Evolutionary conservation across 371 early-diverging fungal species (phyloP).

Genomic region (Batrachochytrium dendrobatidis): DNA sequence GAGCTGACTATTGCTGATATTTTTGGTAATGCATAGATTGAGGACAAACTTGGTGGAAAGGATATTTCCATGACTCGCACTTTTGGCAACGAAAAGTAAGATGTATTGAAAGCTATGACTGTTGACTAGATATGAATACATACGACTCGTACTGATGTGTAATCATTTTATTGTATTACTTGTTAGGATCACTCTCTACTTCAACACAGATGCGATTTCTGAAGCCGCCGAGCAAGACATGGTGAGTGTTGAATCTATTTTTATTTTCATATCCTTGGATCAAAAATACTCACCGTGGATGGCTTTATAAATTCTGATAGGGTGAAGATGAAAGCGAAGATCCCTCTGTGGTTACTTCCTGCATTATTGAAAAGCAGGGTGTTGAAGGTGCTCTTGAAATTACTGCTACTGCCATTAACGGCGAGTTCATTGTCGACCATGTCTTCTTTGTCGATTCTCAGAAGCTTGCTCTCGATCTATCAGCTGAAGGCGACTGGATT

Average conservation of each 20-base stretch:
- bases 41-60: constrained; percentile 70
- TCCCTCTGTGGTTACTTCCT: constrained; percentile 66
- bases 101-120: neutral
- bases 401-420: constrained; percentile 60
- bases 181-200: constrained; percentile 68
- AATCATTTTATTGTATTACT: neutral
- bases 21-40: constrained; percentile 49
- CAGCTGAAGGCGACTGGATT: constrained; percentile 87
- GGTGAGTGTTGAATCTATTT: constrained; percentile 20
- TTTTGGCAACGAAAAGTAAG: constrained; percentile 86
- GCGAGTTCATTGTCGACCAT: constrained; percentile 75
- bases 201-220: constrained; percentile 77
- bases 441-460: constrained; percentile 65
- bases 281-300: neutral
- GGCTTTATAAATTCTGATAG: constrained; percentile 14
- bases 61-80: constrained; percentile 73
- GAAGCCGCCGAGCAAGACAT: constrained; percentile 48
- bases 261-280: neutral
- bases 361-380: constrained; percentile 55
- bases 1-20: neutral
- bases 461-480: constrained; percentile 56
- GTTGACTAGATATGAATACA: neutral
- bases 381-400: constrained; percentile 64
- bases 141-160: neutral
- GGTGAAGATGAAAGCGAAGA: constrained; percentile 53